Conservation (phyloP, 164 flowering plant species). For the Dillenia turbinata region DNA sequence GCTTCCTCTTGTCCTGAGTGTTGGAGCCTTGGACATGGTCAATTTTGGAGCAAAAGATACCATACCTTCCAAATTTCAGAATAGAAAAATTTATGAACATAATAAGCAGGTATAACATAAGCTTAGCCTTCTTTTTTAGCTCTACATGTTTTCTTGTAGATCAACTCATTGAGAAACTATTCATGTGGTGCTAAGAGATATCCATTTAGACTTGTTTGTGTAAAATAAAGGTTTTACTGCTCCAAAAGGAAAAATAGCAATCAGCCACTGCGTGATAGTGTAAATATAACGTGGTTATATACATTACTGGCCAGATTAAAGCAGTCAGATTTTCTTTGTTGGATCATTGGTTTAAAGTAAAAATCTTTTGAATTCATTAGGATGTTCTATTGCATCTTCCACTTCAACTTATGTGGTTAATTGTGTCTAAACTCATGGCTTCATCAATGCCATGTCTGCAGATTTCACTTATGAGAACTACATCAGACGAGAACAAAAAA, state of each 20-base stretch:
- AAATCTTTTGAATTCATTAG: neutral
- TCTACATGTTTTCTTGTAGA: neutral
- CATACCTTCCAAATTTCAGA: slow-evolving; percentile 58
- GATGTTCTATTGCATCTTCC: neutral
- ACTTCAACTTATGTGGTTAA: neutral
- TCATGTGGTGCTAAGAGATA: no score
- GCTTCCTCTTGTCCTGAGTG: slow-evolving; percentile 77
- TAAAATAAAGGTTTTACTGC: no score
- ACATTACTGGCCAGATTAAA: neutral
- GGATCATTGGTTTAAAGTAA: neutral
- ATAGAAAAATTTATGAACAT: slow-evolving; percentile 66
- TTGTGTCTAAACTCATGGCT: neutral
- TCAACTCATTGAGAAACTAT: no score
- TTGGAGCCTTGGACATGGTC: slow-evolving; percentile 96
- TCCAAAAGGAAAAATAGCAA: neutral
- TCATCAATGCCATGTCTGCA: slow-evolving; percentile 20
- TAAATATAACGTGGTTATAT: no score
- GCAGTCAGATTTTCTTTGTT: slow-evolving; percentile 3
- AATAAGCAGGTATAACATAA: slow-evolving; percentile 63
- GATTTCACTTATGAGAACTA: slow-evolving; percentile 89
- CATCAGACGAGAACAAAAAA: slow-evolving; percentile 72
- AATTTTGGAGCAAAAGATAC: slow-evolving; percentile 79
- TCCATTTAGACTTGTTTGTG: no score
- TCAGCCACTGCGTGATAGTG: neutral
- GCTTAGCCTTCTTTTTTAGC: neutral